Evolutionary conservation across 305 asterid species (phyloP).

Genomic region (Fraxinus nigra): DNA sequence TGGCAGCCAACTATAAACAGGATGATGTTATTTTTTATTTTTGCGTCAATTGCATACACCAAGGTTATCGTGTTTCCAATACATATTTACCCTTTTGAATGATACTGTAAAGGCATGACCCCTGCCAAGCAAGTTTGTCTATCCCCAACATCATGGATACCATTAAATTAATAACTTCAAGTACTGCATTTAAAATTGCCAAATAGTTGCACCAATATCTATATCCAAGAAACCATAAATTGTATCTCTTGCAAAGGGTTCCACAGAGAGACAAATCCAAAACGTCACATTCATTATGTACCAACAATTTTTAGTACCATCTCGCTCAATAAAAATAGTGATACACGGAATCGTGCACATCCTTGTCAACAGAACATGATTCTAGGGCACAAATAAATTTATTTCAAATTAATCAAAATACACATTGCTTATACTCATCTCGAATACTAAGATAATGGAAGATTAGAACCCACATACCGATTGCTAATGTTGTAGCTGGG

Average conservation of each 20-base stretch:
- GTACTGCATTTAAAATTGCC: neutral
- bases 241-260: neutral
- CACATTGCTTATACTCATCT: neutral
- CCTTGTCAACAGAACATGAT: neutral
- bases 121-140: neutral
- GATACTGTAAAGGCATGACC: neutral
- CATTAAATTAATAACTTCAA: neutral
- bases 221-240: neutral
- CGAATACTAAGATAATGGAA: neutral
- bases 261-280: neutral
- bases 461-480: conserved; percentile 23
- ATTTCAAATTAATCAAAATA: neutral
- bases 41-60: neutral
- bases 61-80: neutral
- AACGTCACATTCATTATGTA: neutral
- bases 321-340: neutral
- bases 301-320: neutral
- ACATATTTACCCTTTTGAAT: neutral
- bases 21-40: neutral
- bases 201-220: neutral
- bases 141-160: neutral
- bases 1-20: neutral
- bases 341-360: neutral
- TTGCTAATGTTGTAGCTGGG: conserved; percentile 25
- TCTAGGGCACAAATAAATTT: neutral